Evolutionary conservation across 176 grass and related monocot genomes (phyloP).

Genomic region (Triticum turgidum): DNA sequence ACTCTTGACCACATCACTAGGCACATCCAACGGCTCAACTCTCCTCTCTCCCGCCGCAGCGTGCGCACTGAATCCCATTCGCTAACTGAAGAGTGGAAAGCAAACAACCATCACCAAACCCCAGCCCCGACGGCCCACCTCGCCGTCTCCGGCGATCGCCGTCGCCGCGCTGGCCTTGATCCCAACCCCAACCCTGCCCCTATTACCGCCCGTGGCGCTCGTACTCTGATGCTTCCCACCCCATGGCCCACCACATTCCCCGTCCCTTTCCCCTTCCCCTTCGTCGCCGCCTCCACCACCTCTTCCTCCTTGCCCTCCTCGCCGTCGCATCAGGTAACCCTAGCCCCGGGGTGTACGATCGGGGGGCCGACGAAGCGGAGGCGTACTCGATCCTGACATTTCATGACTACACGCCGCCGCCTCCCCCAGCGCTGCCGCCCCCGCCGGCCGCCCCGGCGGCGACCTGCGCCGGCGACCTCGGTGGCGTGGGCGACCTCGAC

Average conservation of each 20-base stretch:
- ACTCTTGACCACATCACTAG: constrained; percentile 27
- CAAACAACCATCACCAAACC: constrained; percentile 41
- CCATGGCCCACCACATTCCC: constrained; percentile 52
- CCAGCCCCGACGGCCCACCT: constrained; percentile 27
- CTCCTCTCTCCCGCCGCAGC: background rate
- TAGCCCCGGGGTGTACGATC: constrained; percentile 31
- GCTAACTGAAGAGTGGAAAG: constrained; percentile 40
- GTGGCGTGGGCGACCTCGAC: constrained; percentile 66
- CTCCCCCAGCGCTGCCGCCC: constrained; percentile 63
- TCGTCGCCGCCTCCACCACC: constrained; percentile 18
- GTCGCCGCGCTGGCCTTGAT: background rate
- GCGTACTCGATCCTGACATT: constrained; percentile 69
- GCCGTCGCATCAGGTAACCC: constrained; percentile 36
- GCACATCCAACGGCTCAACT: constrained; percentile 9
- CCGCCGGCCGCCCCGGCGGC: constrained; percentile 60
- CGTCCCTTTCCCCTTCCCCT: constrained; percentile 5
- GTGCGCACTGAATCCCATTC: constrained; percentile 9
- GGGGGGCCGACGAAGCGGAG: constrained; percentile 22
- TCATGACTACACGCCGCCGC: constrained; percentile 83
- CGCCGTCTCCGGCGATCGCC: constrained; percentile 47
- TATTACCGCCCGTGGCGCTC: background rate
- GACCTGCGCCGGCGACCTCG: constrained; percentile 76
- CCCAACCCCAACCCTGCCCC: background rate
- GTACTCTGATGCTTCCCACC: constrained; percentile 66
- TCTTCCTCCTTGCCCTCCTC: constrained; percentile 25